Base-by-base conservation (phyloP, 352 stramenopile species). In the Pythium dissotocum region DNA sequence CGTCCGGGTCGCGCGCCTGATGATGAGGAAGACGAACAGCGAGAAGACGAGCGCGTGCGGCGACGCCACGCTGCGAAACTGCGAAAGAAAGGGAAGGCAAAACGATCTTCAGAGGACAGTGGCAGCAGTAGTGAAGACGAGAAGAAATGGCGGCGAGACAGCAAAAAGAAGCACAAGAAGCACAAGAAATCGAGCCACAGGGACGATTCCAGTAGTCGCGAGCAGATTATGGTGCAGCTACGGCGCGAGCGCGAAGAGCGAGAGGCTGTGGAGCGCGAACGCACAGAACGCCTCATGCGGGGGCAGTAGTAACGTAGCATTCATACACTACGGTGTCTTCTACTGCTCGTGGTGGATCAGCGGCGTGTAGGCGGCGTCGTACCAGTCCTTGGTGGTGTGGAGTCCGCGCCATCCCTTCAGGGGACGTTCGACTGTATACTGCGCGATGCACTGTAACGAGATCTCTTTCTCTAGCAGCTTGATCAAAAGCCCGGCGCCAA, bases 331-430 rank as follows among this genome's bases (percentile, higher is more conserved):
- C 6, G n/a, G 10, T 1, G 6, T 16, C 38, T 13, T n/a, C 36
- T 76, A 71, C 13, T 61, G 59, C 70, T 92, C 85, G 46, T 91
- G 77, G 70, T 92, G 82, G 21, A 89, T 80, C 35, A 94, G 76
- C 14, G 87, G 87, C 16, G 84, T 90, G 74, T 94, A 94, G 10
- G 88, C 85, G 36, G 85, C 79, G 69, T 95, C 88, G 63, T 95
- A 95, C 85, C 87, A 95, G 69, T 95, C 88, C 46, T 86, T 87
- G 6, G 88, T 95, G 1, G 86, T 95, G 64, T 92, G 86, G 1
- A 95, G 75, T 0, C 86, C 88, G 51, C 83, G 75, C 88, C 88
- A 95, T 16, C 88, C 88, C 4, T 82, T 79, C 28, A 92, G 70
- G 28, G 77, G 72, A 0, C 88, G 83, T 56, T 92, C 82, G 24